These are phyloP conservation scores for Lentinula sp. DNA, from an alignment of 768 basidiomycete genomes.

Conservation along the genomic window DNA sequence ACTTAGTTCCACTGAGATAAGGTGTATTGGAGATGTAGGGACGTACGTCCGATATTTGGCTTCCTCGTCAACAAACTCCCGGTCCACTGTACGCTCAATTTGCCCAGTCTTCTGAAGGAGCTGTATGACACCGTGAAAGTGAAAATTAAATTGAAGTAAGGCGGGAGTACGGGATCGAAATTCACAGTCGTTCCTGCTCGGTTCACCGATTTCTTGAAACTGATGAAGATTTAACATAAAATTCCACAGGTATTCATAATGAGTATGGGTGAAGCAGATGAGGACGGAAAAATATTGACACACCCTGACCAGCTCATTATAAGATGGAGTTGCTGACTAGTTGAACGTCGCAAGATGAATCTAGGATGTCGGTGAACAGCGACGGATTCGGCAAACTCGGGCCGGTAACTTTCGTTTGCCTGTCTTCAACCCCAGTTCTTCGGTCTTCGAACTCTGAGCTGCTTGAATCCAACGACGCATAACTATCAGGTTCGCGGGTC, in stretches of 20 bases:
- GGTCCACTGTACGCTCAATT: slow-evolving; percentile 91
- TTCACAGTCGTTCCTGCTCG: slow-evolving; percentile 85
- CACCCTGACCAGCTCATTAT: slow-evolving; percentile 57
- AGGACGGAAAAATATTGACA: slow-evolving; percentile 5
- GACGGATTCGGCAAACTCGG: no score
- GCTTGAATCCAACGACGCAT: no score
- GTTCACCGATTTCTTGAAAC: slow-evolving; percentile 92
- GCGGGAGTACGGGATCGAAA: slow-evolving; percentile 9
- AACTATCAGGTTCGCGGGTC: no score
- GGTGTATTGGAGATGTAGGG: neutral
- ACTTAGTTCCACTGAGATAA: neutral
- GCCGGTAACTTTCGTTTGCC: no score
- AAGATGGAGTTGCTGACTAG: neutral
- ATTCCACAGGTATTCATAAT: neutral
- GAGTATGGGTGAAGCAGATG: no score
- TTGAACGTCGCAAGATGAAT: neutral
- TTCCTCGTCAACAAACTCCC: slow-evolving; percentile 91
- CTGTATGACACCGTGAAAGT: slow-evolving; percentile 27
- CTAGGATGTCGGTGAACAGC: no score
- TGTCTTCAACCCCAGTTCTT: no score
- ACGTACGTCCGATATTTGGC: slow-evolving; percentile 84
- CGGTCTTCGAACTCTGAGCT: no score
- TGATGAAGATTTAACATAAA: slow-evolving; percentile 17
- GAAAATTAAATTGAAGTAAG: slow-evolving; percentile 8
- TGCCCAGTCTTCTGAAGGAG: slow-evolving; percentile 98